Percentiles rank a stretch among this genome's conserved stretches.
These are phyloP conservation scores for Cyclaneusma minus DNA, from an alignment of 2,329 filamentous ascomycete species.

Conservation along the genomic window DNA sequence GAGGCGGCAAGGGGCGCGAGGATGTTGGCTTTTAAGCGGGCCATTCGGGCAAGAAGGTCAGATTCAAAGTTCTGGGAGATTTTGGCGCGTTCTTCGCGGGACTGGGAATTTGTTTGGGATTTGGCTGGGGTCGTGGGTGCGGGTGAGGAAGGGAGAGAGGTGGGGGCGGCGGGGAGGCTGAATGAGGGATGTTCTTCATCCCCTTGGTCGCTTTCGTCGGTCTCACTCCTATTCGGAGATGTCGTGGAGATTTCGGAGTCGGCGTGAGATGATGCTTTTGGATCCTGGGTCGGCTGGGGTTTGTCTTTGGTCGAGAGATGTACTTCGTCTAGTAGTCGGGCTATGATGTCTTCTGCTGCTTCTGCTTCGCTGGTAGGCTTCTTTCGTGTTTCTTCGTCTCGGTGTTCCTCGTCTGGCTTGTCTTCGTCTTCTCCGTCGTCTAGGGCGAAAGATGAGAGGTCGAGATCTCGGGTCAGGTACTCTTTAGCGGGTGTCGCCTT, in stretches of 20 bases:
- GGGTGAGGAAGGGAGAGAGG: not conserved
- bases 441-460: constrained; percentile 20
- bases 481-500: constrained; percentile 1
- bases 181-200: not conserved
- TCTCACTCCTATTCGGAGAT: too few species aligned
- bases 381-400: constrained; percentile 7
- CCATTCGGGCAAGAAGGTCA: constrained; percentile 15
- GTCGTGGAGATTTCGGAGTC: too few species aligned
- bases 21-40: constrained; percentile 9
- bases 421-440: constrained; percentile 24
- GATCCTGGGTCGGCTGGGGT: too few species aligned
- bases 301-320: constrained; percentile 10
- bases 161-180: not conserved
- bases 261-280: too few species aligned
- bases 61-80: constrained; percentile 14
- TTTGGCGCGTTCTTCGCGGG: too few species aligned
- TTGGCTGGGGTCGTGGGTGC: not conserved
- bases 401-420: constrained; percentile 21
- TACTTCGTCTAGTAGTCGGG: constrained; percentile 15
- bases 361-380: too few species aligned
- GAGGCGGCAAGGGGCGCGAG: not conserved
- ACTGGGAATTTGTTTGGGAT: not conserved
- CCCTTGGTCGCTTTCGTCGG: constrained; percentile 1
- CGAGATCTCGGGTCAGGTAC: constrained; percentile 12
- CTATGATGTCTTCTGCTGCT: constrained; percentile 16